Base-by-base conservation (phyloP, 495 filamentous ascomycete genomes). In the Daldinia concentrica region DNA sequence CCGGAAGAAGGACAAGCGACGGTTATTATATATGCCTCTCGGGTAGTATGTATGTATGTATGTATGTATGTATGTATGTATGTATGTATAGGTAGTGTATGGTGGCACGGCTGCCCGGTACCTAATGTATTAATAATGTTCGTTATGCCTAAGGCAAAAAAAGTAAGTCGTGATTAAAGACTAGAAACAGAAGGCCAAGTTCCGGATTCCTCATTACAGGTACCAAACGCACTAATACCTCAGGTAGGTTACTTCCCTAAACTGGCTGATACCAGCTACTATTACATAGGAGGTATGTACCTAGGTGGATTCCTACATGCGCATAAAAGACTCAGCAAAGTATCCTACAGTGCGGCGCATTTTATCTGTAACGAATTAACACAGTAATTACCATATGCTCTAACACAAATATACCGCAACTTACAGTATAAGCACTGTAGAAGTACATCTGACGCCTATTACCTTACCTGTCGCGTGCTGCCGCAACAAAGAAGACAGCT, bases 291-390 rank as follows among this genome's bases (percentile, higher is more conserved):
- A n/a, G n/a, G n/a, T n/a, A n/a, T n/a, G n/a, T n/a, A n/a, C n/a
- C n/a, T n/a, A n/a, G n/a, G 50, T 54, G 26, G 51, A 4, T 6
- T 58, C 52, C n/a, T 27, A 66, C 51, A 8, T 19, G 62, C 65
- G 65, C 70, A 68, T 32, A 73, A 73, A 69, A 65, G 27, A 14
- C 65, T 27, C 61, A 66, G 32, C 37, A 15, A 64, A 32, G 64
- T 72, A 72, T 34, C 73, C 6, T 6, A 73, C 73, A 73, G 69
- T 75, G 69, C 50, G 73, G 67, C 67, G 69, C 67, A 73, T 77
- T 59, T 7, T 15, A 6, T 15, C 1, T 32, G 2, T 9, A 3
- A 1, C 24, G 24, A 26, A n/a, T 6, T 54, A 32, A 51, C 45
- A 64, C 48, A 3, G 24, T 68, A 57, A 2, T 0, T 22, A 14